Percentiles rank a stretch among this genome's conserved stretches.
Conservation (phyloP, 176 grass and related monocot genomes). For the Rhynchospora tenuis region DNA sequence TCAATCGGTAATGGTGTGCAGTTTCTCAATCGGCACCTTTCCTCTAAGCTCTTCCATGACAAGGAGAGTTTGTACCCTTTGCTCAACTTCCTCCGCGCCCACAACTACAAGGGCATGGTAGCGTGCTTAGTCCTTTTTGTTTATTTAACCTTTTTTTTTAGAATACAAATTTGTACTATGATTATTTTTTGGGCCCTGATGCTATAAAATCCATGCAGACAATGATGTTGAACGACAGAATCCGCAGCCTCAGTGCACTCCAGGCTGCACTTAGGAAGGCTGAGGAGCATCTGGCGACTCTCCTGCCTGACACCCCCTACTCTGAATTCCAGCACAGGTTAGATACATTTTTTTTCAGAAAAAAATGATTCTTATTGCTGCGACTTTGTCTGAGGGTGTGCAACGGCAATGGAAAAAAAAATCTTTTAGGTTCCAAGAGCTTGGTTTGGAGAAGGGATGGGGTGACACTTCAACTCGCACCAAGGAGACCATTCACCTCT, state of each 20-base stretch:
- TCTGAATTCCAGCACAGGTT: conserved; percentile 93
- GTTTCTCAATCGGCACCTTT: conserved; percentile 97
- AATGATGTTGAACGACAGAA: conserved; percentile 98
- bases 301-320: conserved; percentile 64
- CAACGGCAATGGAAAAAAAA: neutral
- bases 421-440: conserved; percentile 79
- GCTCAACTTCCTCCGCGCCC: conserved; percentile 84
- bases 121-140: neutral
- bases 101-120: conserved; percentile 99
- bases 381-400: too few relatives aligned
- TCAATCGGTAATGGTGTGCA: conserved; percentile 99
- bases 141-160: neutral
- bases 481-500: conserved; percentile 84
- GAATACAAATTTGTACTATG: neutral
- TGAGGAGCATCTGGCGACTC: conserved; percentile 66
- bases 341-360: neutral
- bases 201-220: conserved; percentile 44
- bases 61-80: conserved; percentile 96
- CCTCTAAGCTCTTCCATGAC: conserved; percentile 92
- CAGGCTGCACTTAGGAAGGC: conserved; percentile 85
- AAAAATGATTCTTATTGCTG: neutral
- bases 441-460: conserved; percentile 97
- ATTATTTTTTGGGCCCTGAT: neutral
- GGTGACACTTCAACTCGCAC: conserved; percentile 76
- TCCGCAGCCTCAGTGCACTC: conserved; percentile 81